Base-by-base conservation (phyloP, 148 eudicot genomes). In the Heliamphora exappendiculata region DNA sequence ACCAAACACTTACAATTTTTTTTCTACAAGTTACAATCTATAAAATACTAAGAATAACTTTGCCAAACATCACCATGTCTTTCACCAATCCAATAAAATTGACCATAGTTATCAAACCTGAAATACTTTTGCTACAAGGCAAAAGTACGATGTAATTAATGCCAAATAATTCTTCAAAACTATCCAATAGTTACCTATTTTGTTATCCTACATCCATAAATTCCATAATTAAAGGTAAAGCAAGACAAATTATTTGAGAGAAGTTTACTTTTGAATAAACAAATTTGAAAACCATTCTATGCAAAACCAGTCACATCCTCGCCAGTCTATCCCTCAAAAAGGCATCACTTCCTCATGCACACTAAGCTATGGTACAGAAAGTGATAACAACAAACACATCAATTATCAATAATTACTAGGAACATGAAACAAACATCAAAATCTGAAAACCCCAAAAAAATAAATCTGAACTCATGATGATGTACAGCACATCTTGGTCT, bases 401-500 rank as follows among this genome's bases (percentile, higher is more conserved):
- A 10, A 44, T 22, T 8, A 24, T 14, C 4, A 31, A 70, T 44
- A 59, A 42, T 42, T 16, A 54, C 55, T 0, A 37, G 5, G 5
- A 44, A 74, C 24, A 45, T 39, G 36, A 60, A 60, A 4, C 31
- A 42, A 42, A 67, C 66, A 68, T 42, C 66, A 54, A 74, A 73
- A 73, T 8, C 31, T 26, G 20, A 9, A 13, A 71, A 57, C 58
- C 58, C 49, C 10, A 17, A 62, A 29, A 74, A 60, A 45, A 12
- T 36, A 39, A 54, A 37, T n/a, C n/a, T n/a, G 58, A 20, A 55
- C 62, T 83, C 72, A 86, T 11, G 72, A 81, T 0, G 90, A 84
- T 62, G 53, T 78, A 81, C 93, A 90, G 58, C 93, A 90, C 86
- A 77, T 78, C 44, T 78, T 75, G 24, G 75, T 87, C 87, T 85